A percentile compares a stretch with the other conserved stretches of the same genome.
These are phyloP conservation scores for Hermanozyma aechmeae DNA, from an alignment of 805 yeast genomes.

Conservation along the genomic window DNA sequence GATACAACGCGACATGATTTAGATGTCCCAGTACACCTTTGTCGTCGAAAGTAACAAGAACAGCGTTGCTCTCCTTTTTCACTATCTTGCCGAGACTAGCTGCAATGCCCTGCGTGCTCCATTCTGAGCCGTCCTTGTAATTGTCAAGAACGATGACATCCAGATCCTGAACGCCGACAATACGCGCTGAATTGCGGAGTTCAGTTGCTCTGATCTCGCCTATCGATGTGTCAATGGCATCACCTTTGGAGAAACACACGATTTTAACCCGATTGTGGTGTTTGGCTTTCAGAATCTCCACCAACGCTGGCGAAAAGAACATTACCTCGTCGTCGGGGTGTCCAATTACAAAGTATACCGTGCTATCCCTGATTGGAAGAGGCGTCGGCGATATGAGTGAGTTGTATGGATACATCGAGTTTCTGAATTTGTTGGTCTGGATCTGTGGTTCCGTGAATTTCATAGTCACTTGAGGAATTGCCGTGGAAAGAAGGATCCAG, in stretches of 20 bases:
- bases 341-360: slow-evolving; percentile 57
- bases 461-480: slow-evolving; percentile 26
- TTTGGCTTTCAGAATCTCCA: slow-evolving; percentile 37
- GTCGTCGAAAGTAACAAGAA: slow-evolving; percentile 71
- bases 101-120: slow-evolving; percentile 47
- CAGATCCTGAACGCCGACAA: slow-evolving; percentile 39
- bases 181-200: slow-evolving; percentile 41
- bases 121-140: slow-evolving; percentile 62
- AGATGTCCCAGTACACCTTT: slow-evolving; percentile 78
- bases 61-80: slow-evolving; percentile 13
- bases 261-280: slow-evolving; percentile 46
- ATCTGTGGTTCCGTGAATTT: slow-evolving; percentile 21
- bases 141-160: slow-evolving; percentile 38
- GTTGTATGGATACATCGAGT: slow-evolving; percentile 22
- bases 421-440: slow-evolving; percentile 14
- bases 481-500: slow-evolving; percentile 32
- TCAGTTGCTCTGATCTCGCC: slow-evolving; percentile 61
- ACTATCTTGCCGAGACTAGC: slow-evolving; percentile 22
- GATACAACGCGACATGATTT: slow-evolving; percentile 65
- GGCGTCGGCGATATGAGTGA: slow-evolving; percentile 28
- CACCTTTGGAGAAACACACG: slow-evolving; percentile 71
- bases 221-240: slow-evolving; percentile 51
- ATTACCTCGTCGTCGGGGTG: slow-evolving; percentile 99
- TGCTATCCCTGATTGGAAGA: slow-evolving; percentile 20
- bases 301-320: slow-evolving; percentile 83